phyloP scores from a whole-genome alignment of 805 yeast genomes.

The Priceomyces haplophilus region DNA sequence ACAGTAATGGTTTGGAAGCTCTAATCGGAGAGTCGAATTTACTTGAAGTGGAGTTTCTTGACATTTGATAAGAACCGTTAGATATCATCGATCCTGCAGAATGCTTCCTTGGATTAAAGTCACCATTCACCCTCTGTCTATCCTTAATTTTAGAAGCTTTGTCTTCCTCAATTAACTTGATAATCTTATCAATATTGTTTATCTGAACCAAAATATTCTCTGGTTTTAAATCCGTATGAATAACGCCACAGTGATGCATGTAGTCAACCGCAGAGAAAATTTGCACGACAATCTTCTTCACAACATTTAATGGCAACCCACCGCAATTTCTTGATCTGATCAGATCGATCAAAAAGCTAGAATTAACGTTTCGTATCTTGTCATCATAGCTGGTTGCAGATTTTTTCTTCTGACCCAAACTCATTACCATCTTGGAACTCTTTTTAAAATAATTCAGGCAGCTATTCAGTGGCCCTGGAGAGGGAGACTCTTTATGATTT shows the following conservation, averaged over 20 bases:
- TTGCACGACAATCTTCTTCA: slow-evolving; percentile 57
- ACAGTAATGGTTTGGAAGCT: slow-evolving; percentile 47
- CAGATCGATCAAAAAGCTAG: slow-evolving; percentile 26
- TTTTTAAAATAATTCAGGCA: slow-evolving; percentile 11
- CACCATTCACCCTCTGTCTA: slow-evolving; percentile 1
- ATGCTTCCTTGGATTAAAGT: slow-evolving; percentile 8
- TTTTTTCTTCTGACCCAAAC: slow-evolving; percentile 16
- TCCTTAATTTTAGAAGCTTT: slow-evolving; percentile 15
- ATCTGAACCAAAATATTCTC: slow-evolving; percentile 35
- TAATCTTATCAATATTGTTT: slow-evolving; percentile 51
- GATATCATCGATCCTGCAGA: slow-evolving; percentile 11
- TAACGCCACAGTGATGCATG: slow-evolving; percentile 45
- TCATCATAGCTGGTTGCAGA: slow-evolving; percentile 5
- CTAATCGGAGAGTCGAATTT: slow-evolving; percentile 32
- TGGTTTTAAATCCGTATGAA: slow-evolving; percentile 45
- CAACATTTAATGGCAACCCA: slow-evolving; percentile 53
- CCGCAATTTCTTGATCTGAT: slow-evolving; percentile 42
- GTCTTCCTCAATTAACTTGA: slow-evolving; percentile 37
- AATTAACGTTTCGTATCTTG: slow-evolving; percentile 13
- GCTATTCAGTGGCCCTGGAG: background rate
- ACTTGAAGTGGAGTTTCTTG: slow-evolving; percentile 11
- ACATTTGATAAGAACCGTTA: slow-evolving; percentile 9
- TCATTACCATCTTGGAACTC: slow-evolving; percentile 20
- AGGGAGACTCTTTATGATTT: background rate
- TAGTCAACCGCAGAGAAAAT: slow-evolving; percentile 54